Base-by-base conservation (phyloP, 2,329 filamentous ascomycete species). In the Fusarium papillatum region DNA sequence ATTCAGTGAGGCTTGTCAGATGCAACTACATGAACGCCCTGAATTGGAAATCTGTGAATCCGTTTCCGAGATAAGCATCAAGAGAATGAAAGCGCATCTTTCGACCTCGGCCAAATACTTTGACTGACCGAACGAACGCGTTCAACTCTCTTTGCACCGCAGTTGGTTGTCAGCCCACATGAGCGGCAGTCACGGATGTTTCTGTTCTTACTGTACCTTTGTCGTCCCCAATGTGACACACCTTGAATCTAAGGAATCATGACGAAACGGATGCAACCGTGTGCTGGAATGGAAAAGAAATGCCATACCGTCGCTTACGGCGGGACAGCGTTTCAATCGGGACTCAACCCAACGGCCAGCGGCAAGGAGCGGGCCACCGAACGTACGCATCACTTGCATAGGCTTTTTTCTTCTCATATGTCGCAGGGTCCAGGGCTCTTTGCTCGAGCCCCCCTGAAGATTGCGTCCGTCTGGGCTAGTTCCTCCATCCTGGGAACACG, bases 231-330 rank as follows among this genome's bases (percentile, higher is more conserved):
- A 76, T 76, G 62, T 60, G 63, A 76, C 74, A 31, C 74, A 68
- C 59, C 34, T 34, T 48, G 41, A 65, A 73, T 72, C 74, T 55
- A 68, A 66, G 38, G 39, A 36, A 69, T 72, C 67, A 77, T 79
- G 77, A 78, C 74, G 69, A 71, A 73, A 70, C 64, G 70, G 61
- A 53, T 74, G 64, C 68, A 59, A 71, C 63, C 50, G 65, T 65
- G 66, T 53, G 68, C 60, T 71, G 41, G 46, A 64, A 59, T 71
- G 70, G 38, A 60, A 26, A 36, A 57, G 57, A 57, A 69, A 36
- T 59, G 64, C 39, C 53, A 39, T 68, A 77, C 76, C 67, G 75
- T 80, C 78, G 78, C 78, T 80, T 79, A 79, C 78, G 75, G 78
- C 78, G 78, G 78, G 43, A 75, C 50, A 73, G 64, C 69, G 65